A percentile compares a stretch with the other conserved stretches of the same genome.
These are phyloP conservation scores for Massospora cicadina DNA, from an alignment of 371 early-diverging fungal species.

Conservation along the genomic window DNA sequence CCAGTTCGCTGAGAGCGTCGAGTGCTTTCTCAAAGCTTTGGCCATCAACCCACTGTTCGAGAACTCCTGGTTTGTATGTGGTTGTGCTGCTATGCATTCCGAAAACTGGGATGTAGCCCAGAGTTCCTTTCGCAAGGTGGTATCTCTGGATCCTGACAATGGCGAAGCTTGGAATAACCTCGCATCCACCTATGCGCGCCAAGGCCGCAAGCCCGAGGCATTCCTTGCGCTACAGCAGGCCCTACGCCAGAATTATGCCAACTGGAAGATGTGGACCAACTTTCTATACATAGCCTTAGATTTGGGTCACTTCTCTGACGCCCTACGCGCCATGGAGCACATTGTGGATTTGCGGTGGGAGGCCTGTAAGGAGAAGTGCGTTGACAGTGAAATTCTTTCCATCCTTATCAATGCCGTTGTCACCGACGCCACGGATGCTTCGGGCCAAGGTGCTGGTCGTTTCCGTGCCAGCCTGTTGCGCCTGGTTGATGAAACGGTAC, in stretches of 20 bases:
- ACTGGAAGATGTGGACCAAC: slow-evolving; percentile 88
- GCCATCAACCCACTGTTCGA: slow-evolving; percentile 88
- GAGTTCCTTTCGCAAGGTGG: slow-evolving; percentile 58
- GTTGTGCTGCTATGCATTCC: slow-evolving; percentile 77
- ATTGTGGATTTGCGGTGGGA: slow-evolving; percentile 59
- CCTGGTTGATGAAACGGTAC: slow-evolving; percentile 43
- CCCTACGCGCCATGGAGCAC: slow-evolving; percentile 69
- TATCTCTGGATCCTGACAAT: slow-evolving; percentile 57
- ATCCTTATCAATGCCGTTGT: slow-evolving; percentile 50
- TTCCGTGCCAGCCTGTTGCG: slow-evolving; percentile 24
- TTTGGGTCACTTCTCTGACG: slow-evolving; percentile 60
- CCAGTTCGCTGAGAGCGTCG: slow-evolving; percentile 32
- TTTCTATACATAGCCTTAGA: slow-evolving; percentile 57
- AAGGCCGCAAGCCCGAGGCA: slow-evolving; percentile 52
- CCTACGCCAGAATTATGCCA: slow-evolving; percentile 53
- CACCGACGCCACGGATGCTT: slow-evolving; percentile 38
- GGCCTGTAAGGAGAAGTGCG: slow-evolving; percentile 35
- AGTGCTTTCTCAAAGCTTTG: slow-evolving; percentile 51
- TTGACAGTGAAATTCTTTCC: slow-evolving; percentile 57
- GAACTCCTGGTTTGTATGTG: slow-evolving; percentile 86
- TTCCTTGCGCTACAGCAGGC: slow-evolving; percentile 70
- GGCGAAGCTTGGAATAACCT: slow-evolving; percentile 95
- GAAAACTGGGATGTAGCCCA: slow-evolving; percentile 59
- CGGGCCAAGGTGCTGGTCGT: slow-evolving; percentile 23
- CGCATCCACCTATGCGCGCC: slow-evolving; percentile 57